Conservation (phyloP, 2,329 filamentous ascomycete genomes). For the Pyricularia pennisetigena region DNA sequence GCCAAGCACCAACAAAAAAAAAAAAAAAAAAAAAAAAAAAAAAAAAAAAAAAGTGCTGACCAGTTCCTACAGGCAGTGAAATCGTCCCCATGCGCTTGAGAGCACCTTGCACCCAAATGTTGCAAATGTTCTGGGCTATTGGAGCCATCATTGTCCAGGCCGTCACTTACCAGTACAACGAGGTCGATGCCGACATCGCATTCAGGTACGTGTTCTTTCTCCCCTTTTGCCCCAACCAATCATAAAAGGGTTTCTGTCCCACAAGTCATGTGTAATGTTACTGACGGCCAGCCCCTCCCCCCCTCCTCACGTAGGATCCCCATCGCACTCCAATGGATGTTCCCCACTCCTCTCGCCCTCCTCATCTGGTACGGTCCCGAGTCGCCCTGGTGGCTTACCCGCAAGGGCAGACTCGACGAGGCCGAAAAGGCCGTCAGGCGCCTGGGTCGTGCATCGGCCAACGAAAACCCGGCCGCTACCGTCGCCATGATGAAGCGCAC, state of each 20-base stretch:
- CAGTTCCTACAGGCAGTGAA: too few relatives aligned
- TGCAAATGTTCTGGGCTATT: constrained; percentile 49
- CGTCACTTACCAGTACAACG: constrained; percentile 25
- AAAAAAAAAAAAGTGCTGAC: too few relatives aligned
- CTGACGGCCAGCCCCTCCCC: background rate
- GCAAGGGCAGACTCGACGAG: constrained; percentile 28
- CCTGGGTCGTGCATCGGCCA: constrained; percentile 28
- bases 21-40: too few relatives aligned
- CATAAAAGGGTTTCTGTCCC: too few relatives aligned
- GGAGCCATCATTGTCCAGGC: constrained; percentile 39
- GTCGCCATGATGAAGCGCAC: constrained; percentile 49
- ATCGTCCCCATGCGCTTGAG: background rate
- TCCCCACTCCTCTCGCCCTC: constrained; percentile 32
- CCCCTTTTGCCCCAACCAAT: too few relatives aligned
- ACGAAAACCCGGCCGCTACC: constrained; percentile 35
- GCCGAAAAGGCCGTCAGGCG: constrained; percentile 27
- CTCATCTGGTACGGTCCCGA: constrained; percentile 37
- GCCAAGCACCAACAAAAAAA: too few relatives aligned
- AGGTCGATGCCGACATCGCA: constrained; percentile 26
- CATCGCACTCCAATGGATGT: constrained; percentile 40
- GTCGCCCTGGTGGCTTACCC: constrained; percentile 39
- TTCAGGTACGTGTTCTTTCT: constrained; percentile 31
- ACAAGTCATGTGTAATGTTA: background rate
- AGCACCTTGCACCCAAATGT: constrained; percentile 17
- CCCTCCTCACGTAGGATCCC: constrained; percentile 20